A percentile compares a stretch with the other conserved stretches of the same genome.
Conservation (phyloP, 306 rosid species). For the Cucurbita ficifolia region DNA sequence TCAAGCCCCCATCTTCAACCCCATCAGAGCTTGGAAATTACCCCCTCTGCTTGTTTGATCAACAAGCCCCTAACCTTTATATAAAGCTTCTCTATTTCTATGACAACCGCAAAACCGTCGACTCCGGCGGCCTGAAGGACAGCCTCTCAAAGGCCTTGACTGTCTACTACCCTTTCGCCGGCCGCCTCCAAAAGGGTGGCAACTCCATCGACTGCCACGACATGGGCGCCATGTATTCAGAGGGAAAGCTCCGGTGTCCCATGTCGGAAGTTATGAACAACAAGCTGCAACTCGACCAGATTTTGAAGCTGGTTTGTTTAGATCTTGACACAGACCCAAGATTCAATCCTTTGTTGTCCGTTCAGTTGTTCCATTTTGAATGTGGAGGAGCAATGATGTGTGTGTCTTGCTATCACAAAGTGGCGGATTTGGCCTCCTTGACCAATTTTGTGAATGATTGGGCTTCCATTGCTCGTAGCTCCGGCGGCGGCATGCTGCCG, state of each 20-base stretch:
- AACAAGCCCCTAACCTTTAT: constrained; percentile 2
- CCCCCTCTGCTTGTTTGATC: constrained; percentile 27
- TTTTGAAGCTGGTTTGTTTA: neutral
- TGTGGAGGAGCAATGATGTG: constrained; percentile 35
- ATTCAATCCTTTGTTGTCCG: constrained; percentile 7
- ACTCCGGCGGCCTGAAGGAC: constrained; percentile 14
- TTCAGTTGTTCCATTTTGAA: constrained; percentile 27
- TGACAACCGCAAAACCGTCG: neutral
- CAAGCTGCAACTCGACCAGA: neutral
- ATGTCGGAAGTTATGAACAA: constrained; percentile 14
- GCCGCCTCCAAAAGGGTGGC: neutral
- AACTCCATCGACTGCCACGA: constrained; percentile 11
- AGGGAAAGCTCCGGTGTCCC: constrained; percentile 6
- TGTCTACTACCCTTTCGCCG: constrained; percentile 27
- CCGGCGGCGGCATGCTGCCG: neutral
- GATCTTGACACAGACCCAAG: neutral
- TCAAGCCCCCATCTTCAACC: constrained; percentile 38
- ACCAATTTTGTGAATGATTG: constrained; percentile 30
- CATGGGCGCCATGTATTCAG: constrained; percentile 28
- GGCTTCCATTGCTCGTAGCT: constrained; percentile 18
- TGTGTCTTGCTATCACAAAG: constrained; percentile 32
- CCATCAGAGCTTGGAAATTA: constrained; percentile 16
- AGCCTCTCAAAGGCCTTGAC: constrained; percentile 29
- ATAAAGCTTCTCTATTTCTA: constrained; percentile 34
- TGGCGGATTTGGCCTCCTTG: constrained; percentile 25